Evolutionary conservation across 164 flowering plant species (phyloP).

Genomic region (Umbilicus rupestris): DNA sequence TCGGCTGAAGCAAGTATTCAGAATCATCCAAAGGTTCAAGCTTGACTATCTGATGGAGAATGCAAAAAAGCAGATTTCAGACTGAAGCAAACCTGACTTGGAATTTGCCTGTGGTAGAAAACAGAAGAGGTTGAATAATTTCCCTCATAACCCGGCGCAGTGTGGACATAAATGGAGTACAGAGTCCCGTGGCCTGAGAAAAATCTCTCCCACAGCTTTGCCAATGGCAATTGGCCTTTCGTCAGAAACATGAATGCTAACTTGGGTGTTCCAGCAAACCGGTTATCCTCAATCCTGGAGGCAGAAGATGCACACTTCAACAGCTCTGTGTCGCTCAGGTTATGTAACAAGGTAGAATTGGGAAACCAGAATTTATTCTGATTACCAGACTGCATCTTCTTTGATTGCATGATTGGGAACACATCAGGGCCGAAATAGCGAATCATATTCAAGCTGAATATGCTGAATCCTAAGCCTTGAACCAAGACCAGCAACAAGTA

Average conservation of each 20-base stretch:
- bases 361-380: background rate
- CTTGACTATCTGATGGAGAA: too few species aligned
- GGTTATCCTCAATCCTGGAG: background rate
- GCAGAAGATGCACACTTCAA: background rate
- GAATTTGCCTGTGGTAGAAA: constrained; percentile 5
- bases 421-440: background rate
- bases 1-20: too few species aligned
- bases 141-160: background rate
- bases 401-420: background rate
- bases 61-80: too few species aligned
- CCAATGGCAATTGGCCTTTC: background rate
- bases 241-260: constrained; percentile 5
- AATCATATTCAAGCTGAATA: constrained; percentile 1
- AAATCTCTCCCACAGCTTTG: constrained; percentile 4
- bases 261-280: background rate
- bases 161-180: background rate
- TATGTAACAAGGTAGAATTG: background rate
- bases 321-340: background rate
- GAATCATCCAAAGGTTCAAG: background rate
- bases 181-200: background rate
- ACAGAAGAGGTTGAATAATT: background rate
- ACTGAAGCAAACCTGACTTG: background rate
- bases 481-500: background rate
- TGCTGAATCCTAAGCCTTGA: background rate
- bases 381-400: background rate